phyloP scores from a whole-genome alignment of 768 basidiomycete species.

The Xerocomellus dryophilus region DNA sequence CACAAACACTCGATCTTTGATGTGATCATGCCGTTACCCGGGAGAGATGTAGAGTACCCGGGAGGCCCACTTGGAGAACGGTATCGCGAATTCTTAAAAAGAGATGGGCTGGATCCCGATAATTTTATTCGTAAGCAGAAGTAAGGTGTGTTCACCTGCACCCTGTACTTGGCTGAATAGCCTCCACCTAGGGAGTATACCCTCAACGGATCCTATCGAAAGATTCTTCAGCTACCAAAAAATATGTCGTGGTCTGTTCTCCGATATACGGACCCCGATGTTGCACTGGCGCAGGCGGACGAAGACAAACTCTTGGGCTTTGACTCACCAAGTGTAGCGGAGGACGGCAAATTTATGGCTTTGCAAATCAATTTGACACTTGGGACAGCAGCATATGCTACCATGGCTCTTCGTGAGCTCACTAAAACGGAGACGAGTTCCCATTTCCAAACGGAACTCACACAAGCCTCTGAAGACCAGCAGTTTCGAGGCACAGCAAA shows the following conservation, averaged over 20 bases:
- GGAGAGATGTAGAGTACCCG: constrained; percentile 91
- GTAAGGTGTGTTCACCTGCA: constrained; percentile 40
- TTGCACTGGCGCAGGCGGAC: constrained; percentile 89
- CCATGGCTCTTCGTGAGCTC: constrained; percentile 94
- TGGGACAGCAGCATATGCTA: constrained; percentile 92
- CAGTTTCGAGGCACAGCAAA: constrained; percentile 58
- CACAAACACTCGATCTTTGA: constrained; percentile 87
- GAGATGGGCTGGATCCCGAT: constrained; percentile 88
- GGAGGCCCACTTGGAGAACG: constrained; percentile 82
- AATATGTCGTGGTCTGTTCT: constrained; percentile 79
- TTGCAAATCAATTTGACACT: constrained; percentile 83
- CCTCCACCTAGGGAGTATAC: constrained; percentile 72
- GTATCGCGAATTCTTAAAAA: constrained; percentile 74
- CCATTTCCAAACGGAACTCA: constrained; percentile 81
- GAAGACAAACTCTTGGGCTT: constrained; percentile 88
- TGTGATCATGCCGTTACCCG: constrained; percentile 96
- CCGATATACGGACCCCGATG: constrained; percentile 90
- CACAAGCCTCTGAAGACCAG: constrained; percentile 77
- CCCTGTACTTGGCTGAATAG: constrained; percentile 6
- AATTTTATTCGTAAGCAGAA: constrained; percentile 88
- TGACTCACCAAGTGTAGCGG: constrained; percentile 61
- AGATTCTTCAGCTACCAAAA: constrained; percentile 82
- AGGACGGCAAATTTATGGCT: constrained; percentile 82
- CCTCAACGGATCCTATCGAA: constrained; percentile 89
- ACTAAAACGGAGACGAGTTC: constrained; percentile 95